Conservation (phyloP, 2,329 filamentous ascomycete species). For the Aurifilum marmelostoma region DNA sequence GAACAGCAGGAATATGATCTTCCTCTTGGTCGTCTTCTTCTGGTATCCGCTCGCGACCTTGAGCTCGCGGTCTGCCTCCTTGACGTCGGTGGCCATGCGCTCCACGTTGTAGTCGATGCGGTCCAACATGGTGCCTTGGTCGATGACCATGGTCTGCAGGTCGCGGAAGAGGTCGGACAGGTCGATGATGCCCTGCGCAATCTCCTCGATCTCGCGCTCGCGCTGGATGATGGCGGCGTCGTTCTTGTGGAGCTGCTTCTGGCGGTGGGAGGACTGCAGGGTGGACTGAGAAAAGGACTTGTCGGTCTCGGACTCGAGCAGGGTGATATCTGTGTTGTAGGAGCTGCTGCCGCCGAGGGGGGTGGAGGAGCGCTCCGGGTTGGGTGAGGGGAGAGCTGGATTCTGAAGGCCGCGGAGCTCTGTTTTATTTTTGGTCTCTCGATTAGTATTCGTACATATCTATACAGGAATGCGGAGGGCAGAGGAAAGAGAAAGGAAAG, state of each 20-base stretch:
- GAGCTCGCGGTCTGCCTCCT: slow-evolving; percentile 89
- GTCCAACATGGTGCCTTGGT: slow-evolving; percentile 88
- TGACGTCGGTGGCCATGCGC: slow-evolving; percentile 90
- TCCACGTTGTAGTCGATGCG: slow-evolving; percentile 99
- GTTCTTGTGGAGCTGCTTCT: slow-evolving; percentile 71
- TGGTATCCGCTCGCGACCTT: slow-evolving; percentile 89
- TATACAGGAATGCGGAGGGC: too few relatives aligned
- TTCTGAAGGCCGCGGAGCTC: slow-evolving; percentile 76
- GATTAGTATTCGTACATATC: slow-evolving; percentile 30
- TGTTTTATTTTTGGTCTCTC: slow-evolving; percentile 40
- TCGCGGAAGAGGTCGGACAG: slow-evolving; percentile 96
- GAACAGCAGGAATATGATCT: slow-evolving; percentile 86
- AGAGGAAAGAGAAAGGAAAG: background rate
- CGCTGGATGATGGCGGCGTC: slow-evolving; percentile 87
- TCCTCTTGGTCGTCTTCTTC: slow-evolving; percentile 83
- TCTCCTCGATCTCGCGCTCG: slow-evolving; percentile 96
- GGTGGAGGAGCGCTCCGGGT: slow-evolving; percentile 56
- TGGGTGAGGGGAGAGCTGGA: slow-evolving; percentile 50
- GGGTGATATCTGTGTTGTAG: slow-evolving; percentile 77
- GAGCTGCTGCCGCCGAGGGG: slow-evolving; percentile 46
- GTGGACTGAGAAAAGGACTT: slow-evolving; percentile 89
- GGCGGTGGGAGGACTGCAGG: slow-evolving; percentile 75
- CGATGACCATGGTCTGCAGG: slow-evolving; percentile 92
- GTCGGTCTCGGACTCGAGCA: slow-evolving; percentile 93
- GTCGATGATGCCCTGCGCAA: slow-evolving; percentile 97